These are phyloP conservation scores for Zostera marina DNA, from an alignment of 116 monocot species.

Conservation along the genomic window DNA sequence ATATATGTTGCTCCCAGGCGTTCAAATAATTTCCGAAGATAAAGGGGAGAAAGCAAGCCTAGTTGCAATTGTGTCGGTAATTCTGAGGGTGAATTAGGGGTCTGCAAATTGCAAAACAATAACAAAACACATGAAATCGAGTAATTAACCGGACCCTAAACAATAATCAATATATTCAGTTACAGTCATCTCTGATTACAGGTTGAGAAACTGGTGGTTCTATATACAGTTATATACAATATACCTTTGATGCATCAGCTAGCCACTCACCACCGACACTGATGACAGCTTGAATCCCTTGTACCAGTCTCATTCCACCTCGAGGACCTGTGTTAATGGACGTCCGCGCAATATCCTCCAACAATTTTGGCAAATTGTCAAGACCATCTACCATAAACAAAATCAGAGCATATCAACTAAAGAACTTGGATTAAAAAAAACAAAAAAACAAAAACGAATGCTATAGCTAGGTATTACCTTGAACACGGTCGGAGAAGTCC, in stretches of 20 bases:
- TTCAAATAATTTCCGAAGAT: constrained; percentile 78
- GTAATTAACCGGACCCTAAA: not conserved
- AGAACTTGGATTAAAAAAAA: not conserved
- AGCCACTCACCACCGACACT: constrained; percentile 91
- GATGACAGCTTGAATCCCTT: constrained; percentile 84
- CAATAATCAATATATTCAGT: not conserved
- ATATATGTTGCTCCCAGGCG: constrained; percentile 97
- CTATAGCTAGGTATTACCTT: constrained; percentile 22
- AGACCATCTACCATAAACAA: constrained; percentile 36
- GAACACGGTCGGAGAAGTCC: constrained; percentile 45
- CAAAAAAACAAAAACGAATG: not conserved
- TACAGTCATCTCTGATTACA: not conserved
- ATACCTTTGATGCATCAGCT: constrained; percentile 68
- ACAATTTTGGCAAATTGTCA: constrained; percentile 62
- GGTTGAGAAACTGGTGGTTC: not conserved
- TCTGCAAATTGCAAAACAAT: constrained; percentile 4
- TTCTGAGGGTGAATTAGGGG: constrained; percentile 25
- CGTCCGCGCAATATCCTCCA: constrained; percentile 75
- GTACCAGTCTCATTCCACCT: constrained; percentile 64
- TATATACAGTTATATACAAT: no score
- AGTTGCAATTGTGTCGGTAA: constrained; percentile 40
- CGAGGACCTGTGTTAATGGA: constrained; percentile 86
- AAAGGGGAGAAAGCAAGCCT: constrained; percentile 78
- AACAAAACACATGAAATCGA: not conserved
- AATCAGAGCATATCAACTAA: not conserved